Percentiles rank a stretch among this genome's conserved stretches.
Evolutionary conservation across 2,329 filamentous ascomycete genomes (phyloP).

Genomic region (Xylaria sp.): DNA sequence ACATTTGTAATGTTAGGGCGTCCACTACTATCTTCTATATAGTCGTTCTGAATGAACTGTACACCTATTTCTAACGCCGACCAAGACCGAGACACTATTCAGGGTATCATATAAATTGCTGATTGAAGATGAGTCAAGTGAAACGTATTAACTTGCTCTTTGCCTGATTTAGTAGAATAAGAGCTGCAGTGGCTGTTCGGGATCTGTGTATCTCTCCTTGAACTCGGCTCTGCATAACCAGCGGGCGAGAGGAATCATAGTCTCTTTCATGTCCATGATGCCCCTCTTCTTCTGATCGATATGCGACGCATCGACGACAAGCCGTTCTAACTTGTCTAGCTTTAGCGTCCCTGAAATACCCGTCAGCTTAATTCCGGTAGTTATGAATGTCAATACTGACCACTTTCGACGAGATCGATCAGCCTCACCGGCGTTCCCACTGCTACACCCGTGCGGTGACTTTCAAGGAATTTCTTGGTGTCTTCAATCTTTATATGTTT

Average conservation of each 20-base stretch:
- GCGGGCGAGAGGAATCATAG: constrained; percentile 80
- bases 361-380: constrained; percentile 4
- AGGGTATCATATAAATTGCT: constrained; percentile 43
- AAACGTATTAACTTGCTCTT: neutral
- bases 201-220: constrained; percentile 73
- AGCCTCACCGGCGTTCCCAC: constrained; percentile 90
- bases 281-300: constrained; percentile 95
- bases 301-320: constrained; percentile 91
- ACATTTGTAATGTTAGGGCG: constrained; percentile 41
- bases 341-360: constrained; percentile 70
- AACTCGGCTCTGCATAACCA: constrained; percentile 79
- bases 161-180: constrained; percentile 68
- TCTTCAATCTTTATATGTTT: constrained; percentile 98
- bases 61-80: constrained; percentile 36
- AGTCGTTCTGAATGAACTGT: constrained; percentile 36
- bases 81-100: constrained; percentile 28
- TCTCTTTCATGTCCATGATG: constrained; percentile 95
- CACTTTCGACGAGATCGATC: constrained; percentile 83
- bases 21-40: constrained; percentile 39
- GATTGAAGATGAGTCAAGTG: constrained; percentile 14
- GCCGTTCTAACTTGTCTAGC: constrained; percentile 75
- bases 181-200: constrained; percentile 68
- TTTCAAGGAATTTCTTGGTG: constrained; percentile 79
- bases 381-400: constrained; percentile 57
- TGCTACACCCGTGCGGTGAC: constrained; percentile 79